Evolutionary conservation across 2,329 filamentous ascomycete genomes (phyloP), one percentile per base, ranked within the genome.

Genomic region (Aspergillus pseudoglaucus): DNA sequence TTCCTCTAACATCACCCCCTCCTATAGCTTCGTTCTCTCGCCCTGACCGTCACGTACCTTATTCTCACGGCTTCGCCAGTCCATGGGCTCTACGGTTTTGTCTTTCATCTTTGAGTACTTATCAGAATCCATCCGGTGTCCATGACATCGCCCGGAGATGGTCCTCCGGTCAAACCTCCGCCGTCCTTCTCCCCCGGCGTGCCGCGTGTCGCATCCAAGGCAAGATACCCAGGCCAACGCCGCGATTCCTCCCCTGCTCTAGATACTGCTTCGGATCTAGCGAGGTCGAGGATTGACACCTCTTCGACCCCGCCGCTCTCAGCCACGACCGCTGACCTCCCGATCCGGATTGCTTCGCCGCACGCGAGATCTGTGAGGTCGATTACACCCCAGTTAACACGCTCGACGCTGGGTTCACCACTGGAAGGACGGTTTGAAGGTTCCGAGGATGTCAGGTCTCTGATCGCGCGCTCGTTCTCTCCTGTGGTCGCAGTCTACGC

Each of bases 401-500:
- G 73, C 32, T 70, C 70, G n/a, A 69, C 68, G 23, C 58, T 70
- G 14, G 66, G 66, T 8, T 73, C 70, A 6, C 69, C 69, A 2
- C 69, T 82, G 14, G 77, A 79, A 18, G 79, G 76, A 57, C 73
- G 77, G 41, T 69, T 74, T 22, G 75, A 71, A 58, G 74, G 65
- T 43, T 73, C 74, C 6, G 77, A 81, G 53, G 80, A 83, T 60
- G 73, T 77, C 44, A 71, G 79, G 47, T 76, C 77, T 27, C 73
- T 95, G 44, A 84, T 97, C 39, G 75, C 94, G 46, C 84, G 85
- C 50, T 85, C 90, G 2, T 95, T 95, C 64, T 88, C 91, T 12
- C 94, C 93, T 1, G 87, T 93, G 53, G 82, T 98, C 41, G 88
- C 87, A 6, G 81, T 98, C 23, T 85, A 90, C 57, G 82, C 89